Evolutionary conservation across 2,329 filamentous ascomycete genomes (phyloP).

Genomic region (Calonectria pauciramosa): DNA sequence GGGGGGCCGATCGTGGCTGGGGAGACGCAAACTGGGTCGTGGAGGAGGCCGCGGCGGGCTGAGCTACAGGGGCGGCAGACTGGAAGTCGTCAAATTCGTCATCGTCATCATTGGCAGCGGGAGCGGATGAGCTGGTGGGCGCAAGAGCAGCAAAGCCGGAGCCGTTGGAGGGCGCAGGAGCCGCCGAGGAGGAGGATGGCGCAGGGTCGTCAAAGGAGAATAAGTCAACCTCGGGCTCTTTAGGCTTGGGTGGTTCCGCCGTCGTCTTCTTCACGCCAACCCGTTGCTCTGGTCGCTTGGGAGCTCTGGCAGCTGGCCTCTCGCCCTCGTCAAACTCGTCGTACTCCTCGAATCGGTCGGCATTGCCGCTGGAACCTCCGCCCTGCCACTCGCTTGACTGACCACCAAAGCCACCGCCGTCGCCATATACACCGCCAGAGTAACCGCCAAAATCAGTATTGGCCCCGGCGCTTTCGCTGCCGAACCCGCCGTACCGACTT

Average conservation of each 20-base stretch:
- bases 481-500: slow-evolving; percentile 89
- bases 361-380: slow-evolving; percentile 60
- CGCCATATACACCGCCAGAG: slow-evolving; percentile 87
- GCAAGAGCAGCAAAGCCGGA: slow-evolving; percentile 63
- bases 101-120: slow-evolving; percentile 73
- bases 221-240: slow-evolving; percentile 90
- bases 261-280: slow-evolving; percentile 58
- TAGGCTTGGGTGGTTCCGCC: slow-evolving; percentile 80
- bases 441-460: slow-evolving; percentile 70
- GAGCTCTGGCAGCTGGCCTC: slow-evolving; percentile 61
- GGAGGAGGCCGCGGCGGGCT: slow-evolving; percentile 60
- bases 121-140: slow-evolving; percentile 38
- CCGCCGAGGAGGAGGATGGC: slow-evolving; percentile 61
- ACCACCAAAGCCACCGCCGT: slow-evolving; percentile 93
- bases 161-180: slow-evolving; percentile 60
- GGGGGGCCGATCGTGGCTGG: slow-evolving; percentile 85
- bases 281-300: slow-evolving; percentile 50
- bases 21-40: slow-evolving; percentile 82
- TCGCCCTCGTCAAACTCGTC: slow-evolving; percentile 92
- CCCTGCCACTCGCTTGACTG: slow-evolving; percentile 80
- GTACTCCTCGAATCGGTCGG: slow-evolving; percentile 94
- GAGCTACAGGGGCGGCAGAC: slow-evolving; percentile 77
- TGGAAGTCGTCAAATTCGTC: slow-evolving; percentile 99
- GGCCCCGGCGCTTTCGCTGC: slow-evolving; percentile 77
- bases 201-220: slow-evolving; percentile 90